Evolutionary conservation across 2,329 filamentous ascomycete species (phyloP), one percentile per base, ranked within the genome.

Genomic region (Fusarium annulatum): DNA sequence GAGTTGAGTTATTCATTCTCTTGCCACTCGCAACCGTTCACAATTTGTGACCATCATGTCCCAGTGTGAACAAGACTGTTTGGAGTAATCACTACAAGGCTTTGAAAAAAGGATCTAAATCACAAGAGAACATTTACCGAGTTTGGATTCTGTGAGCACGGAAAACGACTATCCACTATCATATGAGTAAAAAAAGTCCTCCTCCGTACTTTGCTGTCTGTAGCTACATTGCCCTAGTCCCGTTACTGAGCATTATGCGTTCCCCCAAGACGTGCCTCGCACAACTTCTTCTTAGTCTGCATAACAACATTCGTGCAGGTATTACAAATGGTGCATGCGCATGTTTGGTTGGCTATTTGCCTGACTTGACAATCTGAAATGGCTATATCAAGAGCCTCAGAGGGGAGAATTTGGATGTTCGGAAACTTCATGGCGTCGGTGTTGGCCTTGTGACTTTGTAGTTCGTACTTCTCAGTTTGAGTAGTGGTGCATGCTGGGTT

Each of bases 1-100:
- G 2, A 4, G 2, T 10, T 3, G 8, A 0, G 1, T 7, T 10
- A 10, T 7, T 7, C 2, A 10, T 2, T 2, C 0, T 8, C 18
- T 21, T 3, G 2, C 2, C 2, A 28, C n/a, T 7, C 2, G n/a
- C 14, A 21, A 2, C 7, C 21, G 7, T 38, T 21, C 51, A 18
- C 14, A 8, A 7, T 1, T 21, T 9, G 5, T 3, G 9, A 1
- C 4, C 2, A 12, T 28, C 14, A 16, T 28, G 3, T 19, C 2
- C 38, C 19, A 16, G 7, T 4, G 5, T n/a, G 9, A 21, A 38
- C 23, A 2, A 12, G 4, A 21, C 23, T 11, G 6, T 19, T 26
- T 7, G 10, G 11, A 14, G 0, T 4, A 21, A 3, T 15, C 6
- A 16, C 14, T 16, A 16, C 7, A 21, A 8, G 8, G 8, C 4